Conservation (phyloP, 2,329 filamentous ascomycete species). For the Podosphaera fusca region DNA sequence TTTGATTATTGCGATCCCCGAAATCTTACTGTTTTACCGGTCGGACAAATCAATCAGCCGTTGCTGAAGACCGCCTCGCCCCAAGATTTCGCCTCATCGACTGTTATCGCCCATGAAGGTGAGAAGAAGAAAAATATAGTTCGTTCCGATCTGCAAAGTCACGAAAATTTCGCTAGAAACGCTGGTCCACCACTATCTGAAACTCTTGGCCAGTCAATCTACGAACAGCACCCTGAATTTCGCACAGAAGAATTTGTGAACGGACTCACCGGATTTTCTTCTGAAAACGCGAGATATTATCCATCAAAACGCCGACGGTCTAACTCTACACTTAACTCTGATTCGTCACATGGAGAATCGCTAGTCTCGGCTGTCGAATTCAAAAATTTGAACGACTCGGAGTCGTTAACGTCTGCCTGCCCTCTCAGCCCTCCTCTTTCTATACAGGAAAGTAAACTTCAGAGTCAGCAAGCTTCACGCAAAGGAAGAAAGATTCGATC, state of each 20-base stretch:
- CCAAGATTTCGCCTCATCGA: constrained; percentile 38
- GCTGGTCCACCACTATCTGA: constrained; percentile 28
- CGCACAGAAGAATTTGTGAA: constrained; percentile 72
- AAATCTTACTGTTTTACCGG: constrained; percentile 51
- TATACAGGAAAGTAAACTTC: constrained; percentile 24
- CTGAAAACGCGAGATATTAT: constrained; percentile 33
- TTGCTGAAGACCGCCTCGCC: constrained; percentile 22
- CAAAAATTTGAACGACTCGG: constrained; percentile 49
- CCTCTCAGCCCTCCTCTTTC: constrained; percentile 39
- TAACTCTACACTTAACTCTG: constrained; percentile 41
- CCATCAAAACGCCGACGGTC: constrained; percentile 45
- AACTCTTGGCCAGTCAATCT: constrained; percentile 40
- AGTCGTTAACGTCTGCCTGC: constrained; percentile 33
- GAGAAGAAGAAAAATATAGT: constrained; percentile 28
- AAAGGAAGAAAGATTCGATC: constrained; percentile 24
- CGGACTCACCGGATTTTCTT: constrained; percentile 46
- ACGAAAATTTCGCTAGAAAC: constrained; percentile 19
- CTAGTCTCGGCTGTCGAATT: constrained; percentile 56
- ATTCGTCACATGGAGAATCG: constrained; percentile 51
- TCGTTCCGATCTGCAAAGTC: constrained; percentile 8
- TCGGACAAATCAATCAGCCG: constrained; percentile 18
- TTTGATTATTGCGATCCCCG: constrained; percentile 81
- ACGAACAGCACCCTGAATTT: constrained; percentile 72
- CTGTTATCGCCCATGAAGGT: constrained; percentile 36
- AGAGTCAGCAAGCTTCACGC: constrained; percentile 32